Base-by-base conservation (phyloP, 208 protist genomes). In the Leishmania gerbilli region DNA sequence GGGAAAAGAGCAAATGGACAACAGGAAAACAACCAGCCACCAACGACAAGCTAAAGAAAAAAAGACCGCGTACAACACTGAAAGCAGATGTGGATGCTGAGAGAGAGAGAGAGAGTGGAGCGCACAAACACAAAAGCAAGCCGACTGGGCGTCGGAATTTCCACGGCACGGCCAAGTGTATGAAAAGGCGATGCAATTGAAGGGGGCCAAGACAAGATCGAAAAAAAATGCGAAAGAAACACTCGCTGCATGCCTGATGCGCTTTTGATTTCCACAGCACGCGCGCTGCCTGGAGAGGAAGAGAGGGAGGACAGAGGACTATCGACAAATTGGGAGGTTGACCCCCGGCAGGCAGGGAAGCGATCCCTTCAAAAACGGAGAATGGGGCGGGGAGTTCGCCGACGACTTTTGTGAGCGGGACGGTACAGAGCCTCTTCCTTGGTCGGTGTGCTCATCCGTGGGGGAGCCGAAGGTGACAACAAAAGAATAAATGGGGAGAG, bases 221-320 rank as follows among this genome's bases (percentile, higher is more conserved):
- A 79, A 60, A 40, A 13, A 76, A 79, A 51, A 83, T 15, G 31
- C 45, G 27, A 71, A 64, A 53, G 68, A 55, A 82, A 47, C 37
- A 71, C 67, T 21, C 40, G 17, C 0, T 0, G 40, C 37, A n/a
- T 15, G 34, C 67, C 40, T 42, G 24, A n/a, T 49, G 40, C 40
- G 7, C 7, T n/a, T 47, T n/a, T n/a, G 27, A 31, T n/a, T 11
- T 47, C 17, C 4, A n/a, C 2, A 71, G 21, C 24, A 47, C 5
- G 24, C 67, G 21, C 7, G 24, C 15, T n/a, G 17, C 17, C 40
- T 49, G 15, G 9, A 71, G 21, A 6, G 67, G 24, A n/a, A 71
- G 67, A 49, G 31, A 37, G 9, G 9, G 40, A 40, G 15, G 5
- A 34, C 24, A 17, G 31, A 68, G 5, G 5, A 42, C 62, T 40